phyloP scores from a whole-genome alignment of 345 rosid genomes.

The Linum lewisii region DNA sequence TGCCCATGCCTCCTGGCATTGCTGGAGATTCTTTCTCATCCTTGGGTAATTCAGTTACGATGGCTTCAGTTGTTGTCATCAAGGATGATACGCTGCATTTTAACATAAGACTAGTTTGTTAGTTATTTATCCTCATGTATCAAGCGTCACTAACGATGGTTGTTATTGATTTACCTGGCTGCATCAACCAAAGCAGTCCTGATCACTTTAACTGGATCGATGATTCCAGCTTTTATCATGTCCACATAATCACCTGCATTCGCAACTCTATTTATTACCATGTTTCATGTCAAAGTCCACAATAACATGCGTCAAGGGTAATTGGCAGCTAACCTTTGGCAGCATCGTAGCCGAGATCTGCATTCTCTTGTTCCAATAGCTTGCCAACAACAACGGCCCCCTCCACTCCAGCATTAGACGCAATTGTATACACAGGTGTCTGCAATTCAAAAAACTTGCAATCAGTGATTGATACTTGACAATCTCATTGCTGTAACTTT shows the following conservation, averaged over 20 bases:
- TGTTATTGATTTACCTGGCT: conserved; percentile 42
- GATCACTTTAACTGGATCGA: conserved; percentile 90
- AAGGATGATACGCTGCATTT: conserved; percentile 67
- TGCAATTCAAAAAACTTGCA: conserved; percentile 21
- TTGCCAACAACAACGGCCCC: conserved; percentile 95
- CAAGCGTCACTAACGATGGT: not conserved
- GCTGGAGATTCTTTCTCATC: conserved; percentile 62
- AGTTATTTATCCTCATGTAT: not conserved
- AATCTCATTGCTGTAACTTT: too few species aligned
- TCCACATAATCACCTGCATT: conserved; percentile 94
- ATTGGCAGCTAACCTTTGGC: conserved; percentile 65
- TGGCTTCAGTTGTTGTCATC: conserved; percentile 93
- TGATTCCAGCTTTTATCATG: conserved; percentile 88
- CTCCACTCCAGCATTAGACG: conserved; percentile 85
- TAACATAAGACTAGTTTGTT: not conserved
- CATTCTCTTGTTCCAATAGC: conserved; percentile 76
- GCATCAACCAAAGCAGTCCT: conserved; percentile 95
- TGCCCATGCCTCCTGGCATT: conserved; percentile 79
- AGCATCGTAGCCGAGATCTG: conserved; percentile 90
- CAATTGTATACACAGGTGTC: conserved; percentile 81
- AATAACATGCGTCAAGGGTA: not conserved
- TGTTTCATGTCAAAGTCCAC: too few species aligned
- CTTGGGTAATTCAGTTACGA: conserved; percentile 73
- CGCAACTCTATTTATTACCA: too few species aligned
- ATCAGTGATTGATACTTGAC: too few species aligned